Base-by-base conservation (phyloP, 106 monocot genomes). In the Iris macrosiphon region DNA sequence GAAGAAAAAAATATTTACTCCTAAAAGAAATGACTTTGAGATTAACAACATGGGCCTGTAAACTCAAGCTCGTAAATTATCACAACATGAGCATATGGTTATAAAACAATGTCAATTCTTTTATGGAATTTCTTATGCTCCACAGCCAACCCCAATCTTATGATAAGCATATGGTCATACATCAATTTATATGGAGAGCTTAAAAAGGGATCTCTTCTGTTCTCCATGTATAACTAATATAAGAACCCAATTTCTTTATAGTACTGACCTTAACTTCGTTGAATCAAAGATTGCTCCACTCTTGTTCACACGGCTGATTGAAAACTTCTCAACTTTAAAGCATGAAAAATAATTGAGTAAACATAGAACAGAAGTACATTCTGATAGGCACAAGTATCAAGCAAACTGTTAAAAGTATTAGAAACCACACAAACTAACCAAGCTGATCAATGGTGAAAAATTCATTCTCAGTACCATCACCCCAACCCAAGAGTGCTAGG, bases 381-480 rank as follows among this genome's bases (percentile, higher is more conserved):
- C 38, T 45, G 34, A 28, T 45, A n/a, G n/a, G 21, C 21, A 52
- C 21, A 28, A 27, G 7, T 28, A 34, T 51, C 6, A n/a, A 26
- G 33, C 49, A 55, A 32, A 65, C 28, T 21, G 41, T 37, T n/a
- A n/a, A n/a, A n/a, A n/a, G n/a, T n/a, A n/a, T n/a, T n/a, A 29
- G 43, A 58, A 6, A 22, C 31, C 19, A 14, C 33, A 49, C 40
- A 57, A 52, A 84, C 81, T 55, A 25, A 94, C 94, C 81, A 62
- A 98, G 91, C 31, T 98, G 67, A 63, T 91, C 75, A 27, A 83
- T 77, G n/a, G 83, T 78, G 66, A 80, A 98, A 69, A 98, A 91
- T 64, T 98, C 96, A 78, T 91, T 98, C 68, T 91, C 96, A 47
- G 96, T 98, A 32, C 96, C 96, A 80, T 98, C 96, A 78, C 96